These are phyloP conservation scores for Yamagishiella unicocca DNA, from an alignment of 139 green algal species.

Conservation along the genomic window DNA sequence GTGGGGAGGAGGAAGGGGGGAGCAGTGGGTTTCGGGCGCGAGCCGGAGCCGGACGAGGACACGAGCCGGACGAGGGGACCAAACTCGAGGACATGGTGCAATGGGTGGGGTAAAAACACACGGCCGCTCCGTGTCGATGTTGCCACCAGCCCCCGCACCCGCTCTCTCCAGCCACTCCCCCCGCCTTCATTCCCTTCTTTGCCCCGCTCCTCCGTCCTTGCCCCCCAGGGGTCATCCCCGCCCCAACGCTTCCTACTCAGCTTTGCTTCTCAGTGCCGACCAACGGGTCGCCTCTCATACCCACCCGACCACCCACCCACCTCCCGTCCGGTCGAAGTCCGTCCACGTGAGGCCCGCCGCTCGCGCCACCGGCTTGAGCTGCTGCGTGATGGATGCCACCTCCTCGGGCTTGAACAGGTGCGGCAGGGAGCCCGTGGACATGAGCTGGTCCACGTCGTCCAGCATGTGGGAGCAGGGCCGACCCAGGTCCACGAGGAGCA, in stretches of 20 bases:
- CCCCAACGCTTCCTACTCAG: too few species aligned
- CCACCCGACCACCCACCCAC: neutral
- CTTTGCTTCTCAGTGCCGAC: too few species aligned
- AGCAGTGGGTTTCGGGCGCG: neutral
- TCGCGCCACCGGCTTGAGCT: constrained; percentile 54
- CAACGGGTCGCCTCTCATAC: too few species aligned
- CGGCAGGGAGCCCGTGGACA: constrained; percentile 38
- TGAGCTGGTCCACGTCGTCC: constrained; percentile 57
- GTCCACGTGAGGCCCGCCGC: constrained; percentile 47
- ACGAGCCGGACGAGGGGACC: neutral
- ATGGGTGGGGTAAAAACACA: too few species aligned
- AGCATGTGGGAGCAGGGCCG: constrained; percentile 51
- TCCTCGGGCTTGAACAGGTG: constrained; percentile 59
- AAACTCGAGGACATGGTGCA: too few species aligned
- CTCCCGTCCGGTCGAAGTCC: constrained; percentile 54
- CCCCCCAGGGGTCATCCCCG: too few species aligned
- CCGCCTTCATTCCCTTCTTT: too few species aligned
- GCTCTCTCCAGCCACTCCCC: neutral
- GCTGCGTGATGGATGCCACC: constrained; percentile 46
- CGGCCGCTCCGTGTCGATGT: neutral
- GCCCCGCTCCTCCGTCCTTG: too few species aligned
- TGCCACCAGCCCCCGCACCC: neutral
- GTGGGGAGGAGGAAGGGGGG: neutral
- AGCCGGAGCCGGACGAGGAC: neutral
- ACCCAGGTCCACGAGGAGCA: constrained; percentile 56